Evolutionary conservation across 1,284 basidiomycete genomes (phyloP).

Genomic region (Heterobasidion irregulare): DNA sequence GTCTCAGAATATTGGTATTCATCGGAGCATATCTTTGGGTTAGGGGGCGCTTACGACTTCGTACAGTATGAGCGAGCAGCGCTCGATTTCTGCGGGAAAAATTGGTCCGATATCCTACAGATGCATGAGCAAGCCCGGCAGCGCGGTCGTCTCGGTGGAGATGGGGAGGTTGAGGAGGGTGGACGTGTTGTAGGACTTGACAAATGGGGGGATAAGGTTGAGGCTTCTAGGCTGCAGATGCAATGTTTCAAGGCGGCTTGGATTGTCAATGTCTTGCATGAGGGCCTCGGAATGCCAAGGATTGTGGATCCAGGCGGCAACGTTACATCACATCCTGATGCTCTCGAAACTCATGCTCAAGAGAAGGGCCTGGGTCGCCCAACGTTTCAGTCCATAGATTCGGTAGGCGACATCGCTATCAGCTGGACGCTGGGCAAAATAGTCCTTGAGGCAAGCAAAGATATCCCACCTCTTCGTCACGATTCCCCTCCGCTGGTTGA

Average conservation of each 20-base stretch:
- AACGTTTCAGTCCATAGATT: constrained; percentile 87
- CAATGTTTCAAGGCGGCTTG: constrained; percentile 99
- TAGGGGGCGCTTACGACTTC: constrained; percentile 94
- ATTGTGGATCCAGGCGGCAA: constrained; percentile 82
- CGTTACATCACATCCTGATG: constrained; percentile 49
- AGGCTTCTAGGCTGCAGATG: constrained; percentile 83
- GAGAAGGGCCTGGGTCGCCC: constrained; percentile 76
- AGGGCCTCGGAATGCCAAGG: constrained; percentile 92
- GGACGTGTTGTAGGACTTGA: constrained; percentile 57
- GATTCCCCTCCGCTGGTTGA: constrained; percentile 52
- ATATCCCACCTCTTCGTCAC: constrained; percentile 46
- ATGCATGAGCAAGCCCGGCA: constrained; percentile 54
- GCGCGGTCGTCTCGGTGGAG: constrained; percentile 44
- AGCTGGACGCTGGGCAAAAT: constrained; percentile 99
- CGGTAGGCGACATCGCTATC: constrained; percentile 87
- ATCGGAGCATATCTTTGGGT: constrained; percentile 90
- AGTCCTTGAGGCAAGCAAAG: constrained; percentile 92
- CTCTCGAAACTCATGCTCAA: constrained; percentile 66
- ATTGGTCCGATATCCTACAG: constrained; percentile 72
- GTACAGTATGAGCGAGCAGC: constrained; percentile 94
- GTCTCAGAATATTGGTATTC: constrained; percentile 99
- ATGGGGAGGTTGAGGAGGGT: constrained; percentile 44
- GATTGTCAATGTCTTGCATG: constrained; percentile 94
- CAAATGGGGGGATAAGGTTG: constrained; percentile 67
- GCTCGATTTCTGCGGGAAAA: constrained; percentile 72